A percentile compares a stretch with the other conserved stretches of the same genome.
Conservation (phyloP, 306 rosid genomes). For the Vigna hirtella region DNA sequence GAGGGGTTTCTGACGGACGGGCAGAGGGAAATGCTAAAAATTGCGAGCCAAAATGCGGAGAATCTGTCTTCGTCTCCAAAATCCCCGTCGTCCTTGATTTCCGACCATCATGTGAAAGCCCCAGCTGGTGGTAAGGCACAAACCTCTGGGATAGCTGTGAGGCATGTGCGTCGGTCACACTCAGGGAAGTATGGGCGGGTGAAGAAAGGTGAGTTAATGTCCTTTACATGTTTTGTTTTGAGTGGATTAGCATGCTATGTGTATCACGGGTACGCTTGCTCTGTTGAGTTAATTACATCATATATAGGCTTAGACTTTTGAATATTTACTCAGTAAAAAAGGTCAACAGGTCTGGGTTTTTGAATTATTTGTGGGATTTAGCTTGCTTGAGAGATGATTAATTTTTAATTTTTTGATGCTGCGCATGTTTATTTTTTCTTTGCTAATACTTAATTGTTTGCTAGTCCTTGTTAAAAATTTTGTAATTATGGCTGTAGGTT, state of each 20-base stretch:
- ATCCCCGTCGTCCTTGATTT: conserved; percentile 74
- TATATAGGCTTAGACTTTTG: not conserved
- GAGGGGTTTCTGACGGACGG: conserved; percentile 93
- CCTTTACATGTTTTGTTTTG: not conserved
- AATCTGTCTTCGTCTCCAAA: conserved; percentile 85
- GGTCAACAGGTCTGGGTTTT: conserved; percentile 11
- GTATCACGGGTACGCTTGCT: not conserved
- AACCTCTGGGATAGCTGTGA: conserved; percentile 75
- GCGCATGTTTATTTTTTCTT: not conserved
- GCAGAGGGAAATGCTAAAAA: conserved; percentile 82
- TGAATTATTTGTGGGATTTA: not conserved
- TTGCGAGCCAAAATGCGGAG: conserved; percentile 82
- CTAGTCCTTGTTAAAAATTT: not conserved
- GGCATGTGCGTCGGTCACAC: conserved; percentile 86
- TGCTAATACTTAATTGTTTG: not conserved
- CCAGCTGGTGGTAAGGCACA: conserved; percentile 81
- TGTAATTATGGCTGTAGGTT: not conserved
- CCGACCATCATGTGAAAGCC: conserved; percentile 81
- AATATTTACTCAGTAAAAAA: not conserved
- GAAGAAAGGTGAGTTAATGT: conserved; percentile 79
- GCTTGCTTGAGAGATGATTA: not conserved
- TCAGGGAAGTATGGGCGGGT: conserved; percentile 83
- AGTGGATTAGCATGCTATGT: conserved; percentile 9
- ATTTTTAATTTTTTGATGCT: not conserved
- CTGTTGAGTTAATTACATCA: not conserved